Percentiles rank a stretch among this genome's conserved stretches.
Evolutionary conservation across 179 eudicot genomes (phyloP).

Genomic region (Camellia oleifera): DNA sequence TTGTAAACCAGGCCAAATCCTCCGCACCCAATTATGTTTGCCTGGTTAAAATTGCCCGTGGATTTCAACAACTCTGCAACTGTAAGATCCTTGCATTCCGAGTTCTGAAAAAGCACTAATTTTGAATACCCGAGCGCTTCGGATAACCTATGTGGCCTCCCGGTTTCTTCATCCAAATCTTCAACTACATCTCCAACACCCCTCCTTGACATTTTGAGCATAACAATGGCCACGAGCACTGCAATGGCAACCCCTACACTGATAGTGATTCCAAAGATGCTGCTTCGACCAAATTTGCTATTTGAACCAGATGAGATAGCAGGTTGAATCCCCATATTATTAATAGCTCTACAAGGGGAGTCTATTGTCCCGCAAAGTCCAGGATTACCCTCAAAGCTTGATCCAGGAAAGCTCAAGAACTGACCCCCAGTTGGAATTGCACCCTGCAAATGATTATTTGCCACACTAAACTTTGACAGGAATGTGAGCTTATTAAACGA

Average conservation of each 20-base stretch:
- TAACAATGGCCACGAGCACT: slow-evolving; percentile 48
- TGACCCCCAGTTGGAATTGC: slow-evolving; percentile 70
- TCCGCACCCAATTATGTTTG: slow-evolving; percentile 88
- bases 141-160: slow-evolving; percentile 41
- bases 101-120: slow-evolving; percentile 69
- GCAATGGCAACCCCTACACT: slow-evolving; percentile 64
- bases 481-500: slow-evolving; percentile 69
- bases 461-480: slow-evolving; percentile 81
- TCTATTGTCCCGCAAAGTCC: slow-evolving; percentile 76
- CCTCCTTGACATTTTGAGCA: slow-evolving; percentile 50
- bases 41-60: slow-evolving; percentile 77
- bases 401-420: slow-evolving; percentile 68
- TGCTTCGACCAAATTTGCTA: slow-evolving; percentile 37
- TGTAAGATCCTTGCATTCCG: slow-evolving; percentile 66
- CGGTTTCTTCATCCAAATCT: slow-evolving; percentile 48
- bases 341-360: slow-evolving; percentile 36
- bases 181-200: slow-evolving; percentile 29
- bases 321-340: slow-evolving; percentile 18
- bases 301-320: slow-evolving; percentile 25
- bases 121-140: slow-evolving; percentile 49
- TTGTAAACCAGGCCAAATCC: slow-evolving; percentile 91
- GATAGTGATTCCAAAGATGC: slow-evolving; percentile 63
- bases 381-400: slow-evolving; percentile 85
- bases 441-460: slow-evolving; percentile 70
- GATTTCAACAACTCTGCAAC: slow-evolving; percentile 68